Evolutionary conservation across 2,329 filamentous ascomycete species (phyloP), one percentile per base, ranked within the genome.

Genomic region (Ascochyta fabae): DNA sequence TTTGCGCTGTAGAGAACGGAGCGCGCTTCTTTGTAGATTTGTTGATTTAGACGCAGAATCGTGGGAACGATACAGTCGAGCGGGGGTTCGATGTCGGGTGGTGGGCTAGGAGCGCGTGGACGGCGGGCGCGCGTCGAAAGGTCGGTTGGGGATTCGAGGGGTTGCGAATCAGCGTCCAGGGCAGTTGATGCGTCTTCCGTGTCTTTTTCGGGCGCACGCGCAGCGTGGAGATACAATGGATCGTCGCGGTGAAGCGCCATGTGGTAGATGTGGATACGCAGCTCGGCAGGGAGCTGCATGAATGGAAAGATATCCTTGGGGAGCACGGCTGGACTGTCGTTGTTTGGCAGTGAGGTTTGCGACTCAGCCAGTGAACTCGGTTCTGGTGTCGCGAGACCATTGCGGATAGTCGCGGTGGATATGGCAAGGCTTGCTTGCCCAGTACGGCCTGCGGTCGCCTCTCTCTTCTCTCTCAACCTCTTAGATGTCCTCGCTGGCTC

Each of bases 241-340:
- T 61, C 57, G 15, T 65, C 58, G 19, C 71, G 67, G 4, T 61
- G 57, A 15, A 77, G 70, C 0, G 70, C 69, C 65, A 73, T 70
- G 51, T 77, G 70, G 62, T 80, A 81, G 53, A 81, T 77, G 53
- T 77, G 71, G 19, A 79, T 64, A 16, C 79, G 72, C n/a, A 80
- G 70, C 60, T 80, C 79, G n/a, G 78, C 73, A 3, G 78, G 78
- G n/a, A 80, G 66, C 12, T 73, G 61, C 72, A 79, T 76, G 58
- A 80, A 73, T 1, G 70, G 72, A 57, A 80, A 77, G 22, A 61
- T 55, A 26, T 34, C 53, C 12, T 34, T 44, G 31, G 34, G 19
- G 19, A 19, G 47, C 7, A 19, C 53, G 16, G 42, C n/a, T 10
- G 46, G 29, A 23, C 16, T 26, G 15, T 35, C 34, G 35, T 45